These are phyloP conservation scores for Lumnitzera littorea DNA, from an alignment of 345 rosid species.

Conservation along the genomic window DNA sequence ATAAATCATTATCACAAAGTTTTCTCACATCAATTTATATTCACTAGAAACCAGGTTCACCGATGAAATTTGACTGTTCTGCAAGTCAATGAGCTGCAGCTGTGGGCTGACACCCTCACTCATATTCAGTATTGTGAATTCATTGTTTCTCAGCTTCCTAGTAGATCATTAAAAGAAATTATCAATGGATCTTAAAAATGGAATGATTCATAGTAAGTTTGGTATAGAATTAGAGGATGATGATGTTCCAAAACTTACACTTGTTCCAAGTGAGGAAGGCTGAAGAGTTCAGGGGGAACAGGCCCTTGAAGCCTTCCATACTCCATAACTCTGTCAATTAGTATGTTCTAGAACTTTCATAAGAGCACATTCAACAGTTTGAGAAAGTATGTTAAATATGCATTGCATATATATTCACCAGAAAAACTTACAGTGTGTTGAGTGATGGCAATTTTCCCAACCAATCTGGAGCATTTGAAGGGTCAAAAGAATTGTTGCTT, in stretches of 20 bases:
- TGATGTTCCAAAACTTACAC: slow-evolving; percentile 46
- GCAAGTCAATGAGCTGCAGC: slow-evolving; percentile 66
- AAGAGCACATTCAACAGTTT: background rate
- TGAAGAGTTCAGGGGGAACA: slow-evolving; percentile 53
- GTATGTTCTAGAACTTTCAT: slow-evolving; percentile 3
- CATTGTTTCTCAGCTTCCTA: slow-evolving; percentile 70
- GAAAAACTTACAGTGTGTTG: slow-evolving; percentile 62
- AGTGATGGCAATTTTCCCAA: slow-evolving; percentile 79
- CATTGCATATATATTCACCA: slow-evolving; percentile 1
- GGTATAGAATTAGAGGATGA: too few relatives aligned
- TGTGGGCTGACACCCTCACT: slow-evolving; percentile 45
- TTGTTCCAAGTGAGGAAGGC: slow-evolving; percentile 65
- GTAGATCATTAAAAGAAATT: slow-evolving; percentile 7
- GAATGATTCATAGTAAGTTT: too few relatives aligned
- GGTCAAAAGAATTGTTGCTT: slow-evolving; percentile 71
- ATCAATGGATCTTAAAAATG: background rate
- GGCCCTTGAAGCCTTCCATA: slow-evolving; percentile 64
- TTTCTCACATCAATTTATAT: slow-evolving; percentile 52
- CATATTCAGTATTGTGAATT: slow-evolving; percentile 47
- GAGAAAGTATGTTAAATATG: background rate
- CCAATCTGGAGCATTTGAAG: slow-evolving; percentile 72
- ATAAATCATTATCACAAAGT: background rate
- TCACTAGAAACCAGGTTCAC: slow-evolving; percentile 44
- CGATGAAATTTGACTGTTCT: slow-evolving; percentile 65
- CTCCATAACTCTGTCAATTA: slow-evolving; percentile 55